Base-by-base conservation (phyloP, 495 filamentous ascomycete genomes). In the Thermochaetoides thermophila region DNA sequence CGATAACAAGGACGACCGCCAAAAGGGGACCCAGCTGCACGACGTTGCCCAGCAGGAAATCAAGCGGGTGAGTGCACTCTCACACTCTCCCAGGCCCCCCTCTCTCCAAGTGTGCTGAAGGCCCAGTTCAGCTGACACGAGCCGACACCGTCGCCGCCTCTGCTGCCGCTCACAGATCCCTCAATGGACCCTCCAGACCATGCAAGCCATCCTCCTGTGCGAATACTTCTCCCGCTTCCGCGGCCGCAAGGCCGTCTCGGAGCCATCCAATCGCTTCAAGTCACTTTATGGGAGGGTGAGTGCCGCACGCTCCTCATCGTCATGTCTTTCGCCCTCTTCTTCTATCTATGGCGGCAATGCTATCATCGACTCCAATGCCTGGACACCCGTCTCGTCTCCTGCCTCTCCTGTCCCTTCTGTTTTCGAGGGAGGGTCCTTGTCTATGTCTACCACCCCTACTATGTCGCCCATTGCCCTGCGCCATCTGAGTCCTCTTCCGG, bases 131-230 rank as follows among this genome's bases (percentile, higher is more conserved):
- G n/a, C n/a, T n/a, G n/a, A n/a, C n/a, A n/a, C n/a, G n/a, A n/a
- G n/a, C n/a, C n/a, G n/a, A n/a, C n/a, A n/a, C n/a, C n/a, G n/a
- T n/a, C n/a, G n/a, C n/a, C n/a, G n/a, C n/a, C n/a, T 24, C 11
- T 24, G 6, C 11, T 24, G 21, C 17, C n/a, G 3, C 2, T 18
- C 16, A 16, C 32, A 64, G 58, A 42, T 49, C 21, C 43, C 53
- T 10, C 52, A 56, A 32, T 67, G 63, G 62, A 57, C 44, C 48
- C 48, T 68, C 20, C 50, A 60, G 32, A 53, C 57, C 39, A 68
- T 69, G 66, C 66, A 70, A 51, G 53, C 64, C 23, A 68, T 71
- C 39, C 52, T 72, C 25, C 53, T 72, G 13, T 68, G 61, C 45
- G 68, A 72, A 42, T 54, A 64, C 39, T 72, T 68, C 38, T 54